Base-by-base conservation (phyloP, 345 rosid genomes). In the Gossypioides kirkii region DNA sequence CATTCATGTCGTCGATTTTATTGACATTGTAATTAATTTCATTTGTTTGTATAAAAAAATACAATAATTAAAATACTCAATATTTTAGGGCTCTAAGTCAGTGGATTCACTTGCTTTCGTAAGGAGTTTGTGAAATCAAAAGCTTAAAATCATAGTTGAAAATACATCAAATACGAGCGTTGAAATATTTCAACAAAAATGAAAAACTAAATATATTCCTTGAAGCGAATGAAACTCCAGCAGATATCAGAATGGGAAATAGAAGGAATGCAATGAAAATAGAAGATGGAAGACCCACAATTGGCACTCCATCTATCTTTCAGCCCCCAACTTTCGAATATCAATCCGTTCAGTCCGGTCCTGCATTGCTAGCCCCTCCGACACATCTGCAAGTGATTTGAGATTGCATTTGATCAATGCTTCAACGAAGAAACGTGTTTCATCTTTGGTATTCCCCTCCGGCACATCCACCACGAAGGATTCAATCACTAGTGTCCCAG, bases 381-480 rank as follows among this genome's bases (percentile, higher is more conserved):
- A 93, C 71, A 91, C 88, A 84, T 93, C 96, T 46, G 92, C 90
- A 76, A 93, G 85, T 74, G 98, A 96, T 75, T 87, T 91, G 80
- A 93, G 96, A 78, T 91, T 96, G 88, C 94, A 93, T 76, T 84
- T 87, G 80, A 96, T 90, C 41, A 96, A 70, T 73, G 99, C 97
- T 78, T 91, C 91, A 3, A 96, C 92, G 38, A 96, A 93, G 89
- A 89, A 96, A 70, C 97, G 90, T 49, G 99, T 96, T 73, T 96
- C 99, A 46, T 93, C 99, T 82, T 87, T 84, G 72, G 98, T 96
- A 80, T 96, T 93, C 50, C 99, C 97, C 60, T 93, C 87, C 3
- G 99, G 99, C 25, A 89, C 92, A 65, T 96, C 97, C 72, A 96
- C 98, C 65, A 91, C 90, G 74, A 88, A 96, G 0, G 99, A 96